Percentiles rank a stretch among this genome's conserved stretches.
phyloP scores from a whole-genome alignment of 164 flowering plant genomes.

The Magnolia kwangsiensis region DNA sequence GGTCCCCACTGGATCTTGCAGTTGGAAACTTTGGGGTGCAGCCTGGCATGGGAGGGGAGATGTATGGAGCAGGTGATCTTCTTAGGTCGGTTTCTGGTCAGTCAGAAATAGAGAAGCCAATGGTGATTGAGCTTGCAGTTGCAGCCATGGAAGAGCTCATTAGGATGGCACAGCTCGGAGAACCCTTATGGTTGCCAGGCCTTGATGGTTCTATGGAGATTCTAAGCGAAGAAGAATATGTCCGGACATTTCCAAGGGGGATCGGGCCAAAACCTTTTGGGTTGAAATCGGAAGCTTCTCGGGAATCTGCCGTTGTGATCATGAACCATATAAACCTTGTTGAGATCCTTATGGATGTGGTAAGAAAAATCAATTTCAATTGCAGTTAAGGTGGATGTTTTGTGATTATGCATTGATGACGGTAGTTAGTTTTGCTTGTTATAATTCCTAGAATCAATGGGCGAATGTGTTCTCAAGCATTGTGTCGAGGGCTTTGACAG shows the following conservation, averaged over 20 bases:
- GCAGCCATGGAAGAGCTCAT: constrained; percentile 84
- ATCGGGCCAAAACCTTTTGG: constrained; percentile 65
- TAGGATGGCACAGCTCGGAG: constrained; percentile 63
- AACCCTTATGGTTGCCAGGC: constrained; percentile 64
- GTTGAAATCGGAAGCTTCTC: constrained; percentile 61
- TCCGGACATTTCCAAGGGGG: constrained; percentile 58
- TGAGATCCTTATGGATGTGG: constrained; percentile 94
- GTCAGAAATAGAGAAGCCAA: constrained; percentile 57
- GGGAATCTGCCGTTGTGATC: constrained; percentile 60
- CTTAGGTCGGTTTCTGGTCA: constrained; percentile 45
- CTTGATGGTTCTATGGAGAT: constrained; percentile 30
- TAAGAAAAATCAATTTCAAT: constrained; percentile 19
- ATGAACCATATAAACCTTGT: constrained; percentile 66
- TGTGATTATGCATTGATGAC: neutral
- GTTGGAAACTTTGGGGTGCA: constrained; percentile 55
- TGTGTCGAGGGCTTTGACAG: constrained; percentile 65
- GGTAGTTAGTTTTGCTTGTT: neutral
- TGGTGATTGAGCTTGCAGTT: constrained; percentile 72
- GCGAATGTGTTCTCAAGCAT: constrained; percentile 66
- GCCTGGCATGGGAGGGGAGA: constrained; percentile 43
- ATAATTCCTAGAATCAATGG: constrained; percentile 61
- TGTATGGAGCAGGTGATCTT: constrained; percentile 52
- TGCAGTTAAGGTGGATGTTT: neutral
- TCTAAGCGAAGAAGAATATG: constrained; percentile 67
- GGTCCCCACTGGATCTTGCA: constrained; percentile 60